Evolutionary conservation across 2,329 filamentous ascomycete genomes (phyloP).

Genomic region (Lachnellula hyalina): DNA sequence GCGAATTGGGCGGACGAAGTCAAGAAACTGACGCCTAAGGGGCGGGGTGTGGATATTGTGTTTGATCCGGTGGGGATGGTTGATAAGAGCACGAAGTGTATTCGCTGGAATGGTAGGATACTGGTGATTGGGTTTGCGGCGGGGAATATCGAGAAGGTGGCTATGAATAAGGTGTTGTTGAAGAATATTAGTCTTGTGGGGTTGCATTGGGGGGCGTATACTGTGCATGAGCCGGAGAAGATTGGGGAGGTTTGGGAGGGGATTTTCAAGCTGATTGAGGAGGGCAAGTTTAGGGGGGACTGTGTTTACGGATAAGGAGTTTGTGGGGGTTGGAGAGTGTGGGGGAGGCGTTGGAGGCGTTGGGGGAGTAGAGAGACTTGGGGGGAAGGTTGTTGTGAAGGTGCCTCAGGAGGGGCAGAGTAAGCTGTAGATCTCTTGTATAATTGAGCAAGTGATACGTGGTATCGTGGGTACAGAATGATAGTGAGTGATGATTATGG

Average conservation of each 20-base stretch:
- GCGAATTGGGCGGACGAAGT: constrained; percentile 61
- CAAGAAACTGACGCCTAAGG: constrained; percentile 69
- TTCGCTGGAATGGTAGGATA: constrained; percentile 85
- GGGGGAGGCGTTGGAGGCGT: constrained; percentile 66
- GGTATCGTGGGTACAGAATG: no score
- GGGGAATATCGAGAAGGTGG: constrained; percentile 82
- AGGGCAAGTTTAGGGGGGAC: constrained; percentile 76
- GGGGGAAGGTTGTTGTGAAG: constrained; percentile 90
- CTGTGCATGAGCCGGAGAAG: constrained; percentile 63
- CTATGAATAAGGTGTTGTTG: constrained; percentile 84
- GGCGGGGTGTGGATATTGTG: constrained; percentile 75
- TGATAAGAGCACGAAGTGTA: constrained; percentile 82
- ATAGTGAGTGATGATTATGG: no score
- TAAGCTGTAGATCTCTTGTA: constrained; percentile 42
- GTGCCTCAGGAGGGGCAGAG: constrained; percentile 62
- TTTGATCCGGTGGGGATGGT: constrained; percentile 93
- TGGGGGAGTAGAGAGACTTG: constrained; percentile 75
- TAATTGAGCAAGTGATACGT: neutral
- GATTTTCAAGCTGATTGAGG: constrained; percentile 69
- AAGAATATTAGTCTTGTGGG: constrained; percentile 93
- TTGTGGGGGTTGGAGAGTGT: constrained; percentile 75
- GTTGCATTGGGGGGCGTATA: constrained; percentile 86
- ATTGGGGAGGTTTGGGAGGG: constrained; percentile 75
- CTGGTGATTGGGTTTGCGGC: constrained; percentile 86
- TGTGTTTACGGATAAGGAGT: constrained; percentile 75